Base-by-base conservation (phyloP, 805 yeast genomes). In the Metschnikowia colocasiae region DNA sequence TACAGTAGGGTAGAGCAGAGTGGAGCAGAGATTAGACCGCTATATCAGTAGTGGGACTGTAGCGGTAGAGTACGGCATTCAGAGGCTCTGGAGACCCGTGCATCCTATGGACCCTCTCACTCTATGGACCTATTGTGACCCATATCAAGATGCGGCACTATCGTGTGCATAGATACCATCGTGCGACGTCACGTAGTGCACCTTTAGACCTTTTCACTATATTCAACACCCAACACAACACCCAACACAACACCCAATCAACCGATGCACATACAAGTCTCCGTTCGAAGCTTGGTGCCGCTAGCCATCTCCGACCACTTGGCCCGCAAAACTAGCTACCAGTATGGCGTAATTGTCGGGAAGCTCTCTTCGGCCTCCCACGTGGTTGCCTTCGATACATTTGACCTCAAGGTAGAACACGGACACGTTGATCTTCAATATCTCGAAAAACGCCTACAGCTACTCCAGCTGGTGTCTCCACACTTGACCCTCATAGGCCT, bases 281-380 rank as follows among this genome's bases (percentile, higher is more conserved):
- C 43, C n/a, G 26, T 45, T 6, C 60, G 63, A 37, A 56, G 73
- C 1, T 54, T 67, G 26, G 62, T 64, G 4, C 52, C 69, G 19
- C 57, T 68, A 40, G 61, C 62, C 26, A 55, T 68, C 2, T 56
- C 69, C 3, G 73, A 67, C 54, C 65, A 60, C 30, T 43, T 58
- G 3, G 50, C 65, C 9, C 55, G 73, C 33, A 47, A 52, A 3
- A 45, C 53, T 7, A 31, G 44, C 2, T 51, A 47, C 30, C 43
- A 42, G 2, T 53, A 59, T 47, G 75, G 75, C 0, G 56, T 67
- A 3, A 47, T 71, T 18, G 46, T 68, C 13, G 74, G 74, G 1
- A 27, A 40, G 6, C 44, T 22, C 3, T 18, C 47, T 4, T 29
- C 32, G 16, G 22, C 25, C 1, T 12, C 43, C 6, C 18, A 40